Evolutionary conservation across 2,329 filamentous ascomycete genomes (phyloP).

Genomic region (Coniochaeta sp.): DNA sequence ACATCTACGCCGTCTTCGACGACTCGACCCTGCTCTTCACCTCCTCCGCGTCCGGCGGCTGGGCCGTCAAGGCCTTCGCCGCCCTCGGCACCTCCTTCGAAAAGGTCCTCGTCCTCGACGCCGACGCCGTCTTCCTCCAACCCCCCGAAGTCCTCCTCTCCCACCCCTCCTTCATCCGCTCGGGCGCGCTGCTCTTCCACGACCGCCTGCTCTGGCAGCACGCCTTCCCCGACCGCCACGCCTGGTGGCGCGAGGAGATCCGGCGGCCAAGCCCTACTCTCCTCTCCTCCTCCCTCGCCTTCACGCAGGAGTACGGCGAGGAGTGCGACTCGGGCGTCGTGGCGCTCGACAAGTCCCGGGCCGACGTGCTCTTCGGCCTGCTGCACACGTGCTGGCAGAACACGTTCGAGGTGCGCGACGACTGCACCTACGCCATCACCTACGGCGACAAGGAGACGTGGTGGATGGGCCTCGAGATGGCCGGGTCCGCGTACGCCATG

Average conservation of each 20-base stretch:
- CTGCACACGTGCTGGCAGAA: constrained; percentile 39
- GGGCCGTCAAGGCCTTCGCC: constrained; percentile 35
- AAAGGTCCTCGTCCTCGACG: constrained; percentile 29
- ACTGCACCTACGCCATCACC: constrained; percentile 30
- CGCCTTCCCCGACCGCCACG: constrained; percentile 22
- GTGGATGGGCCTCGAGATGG: constrained; percentile 36
- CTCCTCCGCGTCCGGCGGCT: constrained; percentile 18
- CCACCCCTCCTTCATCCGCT: constrained; percentile 21
- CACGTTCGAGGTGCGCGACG: constrained; percentile 26
- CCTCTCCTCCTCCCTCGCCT: constrained; percentile 31
- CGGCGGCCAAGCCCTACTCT: constrained; percentile 25
- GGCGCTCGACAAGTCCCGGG: constrained; percentile 30
- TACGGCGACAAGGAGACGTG: constrained; percentile 39
- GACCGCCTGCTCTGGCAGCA: constrained; percentile 31
- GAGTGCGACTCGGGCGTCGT: constrained; percentile 35
- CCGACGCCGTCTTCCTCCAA: constrained; percentile 31
- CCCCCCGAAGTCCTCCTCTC: constrained; percentile 23
- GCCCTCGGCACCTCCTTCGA: constrained; percentile 26
- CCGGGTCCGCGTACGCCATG: constrained; percentile 28
- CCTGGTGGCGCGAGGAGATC: constrained; percentile 30
- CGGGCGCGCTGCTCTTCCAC: constrained; percentile 30
- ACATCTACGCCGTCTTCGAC: constrained; percentile 24
- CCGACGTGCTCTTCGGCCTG: constrained; percentile 28
- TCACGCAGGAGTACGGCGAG: constrained; percentile 31
- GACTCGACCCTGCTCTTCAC: constrained; percentile 20